A percentile compares a stretch with the other conserved stretches of the same genome.
These are phyloP conservation scores for Aspergillus luchuensis DNA, from an alignment of 2,329 filamentous ascomycete species.

Conservation along the genomic window DNA sequence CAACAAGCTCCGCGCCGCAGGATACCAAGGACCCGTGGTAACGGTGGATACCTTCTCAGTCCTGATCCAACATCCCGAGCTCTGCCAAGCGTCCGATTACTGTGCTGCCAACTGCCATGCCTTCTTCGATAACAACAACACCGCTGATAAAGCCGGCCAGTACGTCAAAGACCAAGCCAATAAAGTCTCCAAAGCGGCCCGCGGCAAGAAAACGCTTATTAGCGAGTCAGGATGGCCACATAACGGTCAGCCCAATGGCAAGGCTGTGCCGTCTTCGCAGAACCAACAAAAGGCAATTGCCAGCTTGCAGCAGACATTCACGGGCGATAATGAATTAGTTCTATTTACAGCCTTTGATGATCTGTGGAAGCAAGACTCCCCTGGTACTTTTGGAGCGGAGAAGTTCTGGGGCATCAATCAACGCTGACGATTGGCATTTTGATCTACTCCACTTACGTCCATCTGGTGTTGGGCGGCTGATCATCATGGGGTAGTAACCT, in stretches of 20 bases:
- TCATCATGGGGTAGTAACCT: too few relatives aligned
- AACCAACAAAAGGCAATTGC: conserved; percentile 68
- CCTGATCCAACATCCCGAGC: conserved; percentile 63
- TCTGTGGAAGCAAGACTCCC: conserved; percentile 70
- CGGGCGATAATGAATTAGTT: conserved; percentile 52
- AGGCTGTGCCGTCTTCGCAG: conserved; percentile 66
- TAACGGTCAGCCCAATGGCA: conserved; percentile 64
- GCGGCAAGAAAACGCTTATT: conserved; percentile 67
- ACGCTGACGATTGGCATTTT: conserved; percentile 2
- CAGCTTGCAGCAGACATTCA: conserved; percentile 65
- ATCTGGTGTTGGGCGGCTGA: not conserved
- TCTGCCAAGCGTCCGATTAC: conserved; percentile 75
- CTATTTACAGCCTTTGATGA: conserved; percentile 82
- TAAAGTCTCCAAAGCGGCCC: conserved; percentile 49
- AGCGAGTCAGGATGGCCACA: conserved; percentile 86
- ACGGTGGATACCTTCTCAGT: conserved; percentile 78
- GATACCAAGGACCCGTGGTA: conserved; percentile 73
- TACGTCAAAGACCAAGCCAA: conserved; percentile 64
- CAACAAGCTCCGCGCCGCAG: conserved; percentile 58
- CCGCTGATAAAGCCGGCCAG: conserved; percentile 62
- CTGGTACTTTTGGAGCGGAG: conserved; percentile 69
- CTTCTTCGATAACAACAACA: conserved; percentile 72
- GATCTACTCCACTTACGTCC: not conserved
- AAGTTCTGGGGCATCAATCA: conserved; percentile 70
- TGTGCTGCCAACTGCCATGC: conserved; percentile 81